Percentiles rank a stretch among this genome's conserved stretches.
Conservation (phyloP, 768 basidiomycete genomes). For the Mycena galericulata region DNA sequence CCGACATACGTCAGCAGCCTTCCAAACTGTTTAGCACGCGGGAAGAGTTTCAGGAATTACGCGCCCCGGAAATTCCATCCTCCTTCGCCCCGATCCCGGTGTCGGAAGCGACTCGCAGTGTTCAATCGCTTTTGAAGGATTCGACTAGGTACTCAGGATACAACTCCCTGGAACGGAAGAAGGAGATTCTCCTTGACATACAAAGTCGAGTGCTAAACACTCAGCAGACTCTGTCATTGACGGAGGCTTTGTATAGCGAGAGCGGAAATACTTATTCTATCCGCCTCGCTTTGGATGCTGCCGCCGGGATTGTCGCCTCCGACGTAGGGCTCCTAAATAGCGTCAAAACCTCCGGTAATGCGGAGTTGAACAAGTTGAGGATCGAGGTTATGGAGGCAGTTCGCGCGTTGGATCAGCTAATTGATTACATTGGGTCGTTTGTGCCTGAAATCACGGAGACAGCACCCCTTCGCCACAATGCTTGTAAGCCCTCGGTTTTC, state of each 20-base stretch:
- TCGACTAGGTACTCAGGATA: background rate
- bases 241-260: background rate
- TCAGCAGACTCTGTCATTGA: background rate
- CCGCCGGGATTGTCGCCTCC: background rate
- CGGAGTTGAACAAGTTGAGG: background rate
- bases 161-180: background rate
- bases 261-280: conserved; percentile 2
- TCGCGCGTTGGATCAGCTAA: conserved; percentile 10
- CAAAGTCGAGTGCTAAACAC: background rate
- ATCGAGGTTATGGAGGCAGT: conserved; percentile 8
- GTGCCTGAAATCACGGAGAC: background rate
- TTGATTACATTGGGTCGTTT: background rate
- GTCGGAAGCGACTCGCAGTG: background rate
- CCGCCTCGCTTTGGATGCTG: conserved; percentile 11
- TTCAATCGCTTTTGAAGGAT: background rate
- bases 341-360: background rate
- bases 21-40: conserved; percentile 25
- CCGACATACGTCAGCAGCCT: conserved; percentile 12
- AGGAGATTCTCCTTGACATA: background rate
- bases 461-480: conserved; percentile 6
- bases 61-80: background rate
- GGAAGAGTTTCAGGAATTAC: conserved; percentile 11
- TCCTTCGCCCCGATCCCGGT: background rate
- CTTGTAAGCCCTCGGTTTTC: background rate
- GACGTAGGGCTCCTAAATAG: background rate